phyloP scores from a whole-genome alignment of 208 protist species.

The Trypanosoma caninum region DNA sequence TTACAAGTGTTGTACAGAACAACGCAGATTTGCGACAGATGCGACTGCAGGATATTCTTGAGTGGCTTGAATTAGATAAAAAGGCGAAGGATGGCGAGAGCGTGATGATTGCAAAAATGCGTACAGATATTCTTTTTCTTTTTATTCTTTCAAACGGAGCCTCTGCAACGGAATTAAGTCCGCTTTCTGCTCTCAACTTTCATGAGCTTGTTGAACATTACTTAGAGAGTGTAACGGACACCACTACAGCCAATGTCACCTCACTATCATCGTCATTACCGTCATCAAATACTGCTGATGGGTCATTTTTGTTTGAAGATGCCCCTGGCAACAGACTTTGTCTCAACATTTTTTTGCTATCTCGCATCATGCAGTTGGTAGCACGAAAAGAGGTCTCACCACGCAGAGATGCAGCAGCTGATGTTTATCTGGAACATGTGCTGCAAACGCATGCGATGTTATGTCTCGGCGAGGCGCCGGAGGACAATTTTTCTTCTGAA shows the following conservation, averaged over 20 bases:
- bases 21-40: constrained; percentile 56
- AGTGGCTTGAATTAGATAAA: constrained; percentile 66
- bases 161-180: constrained; percentile 42
- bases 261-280: background rate
- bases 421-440: constrained; percentile 50
- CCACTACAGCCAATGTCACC: background rate
- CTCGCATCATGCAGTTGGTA: constrained; percentile 19
- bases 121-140: constrained; percentile 76
- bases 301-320: constrained; percentile 38
- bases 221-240: constrained; percentile 11
- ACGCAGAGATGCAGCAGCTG: constrained; percentile 14
- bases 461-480: constrained; percentile 30
- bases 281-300: background rate
- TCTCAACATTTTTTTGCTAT: constrained; percentile 27
- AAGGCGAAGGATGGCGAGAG: constrained; percentile 40
- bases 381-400: constrained; percentile 6
- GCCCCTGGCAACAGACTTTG: constrained; percentile 25
- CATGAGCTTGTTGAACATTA: constrained; percentile 52
- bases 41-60: constrained; percentile 47
- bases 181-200: constrained; percentile 33
- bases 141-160: constrained; percentile 60
- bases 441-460: constrained; percentile 66
- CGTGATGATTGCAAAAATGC: constrained; percentile 36
- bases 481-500: constrained; percentile 23
- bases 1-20: constrained; percentile 50